Conservation (phyloP, 805 yeast species). For the Pichia scutulata region DNA sequence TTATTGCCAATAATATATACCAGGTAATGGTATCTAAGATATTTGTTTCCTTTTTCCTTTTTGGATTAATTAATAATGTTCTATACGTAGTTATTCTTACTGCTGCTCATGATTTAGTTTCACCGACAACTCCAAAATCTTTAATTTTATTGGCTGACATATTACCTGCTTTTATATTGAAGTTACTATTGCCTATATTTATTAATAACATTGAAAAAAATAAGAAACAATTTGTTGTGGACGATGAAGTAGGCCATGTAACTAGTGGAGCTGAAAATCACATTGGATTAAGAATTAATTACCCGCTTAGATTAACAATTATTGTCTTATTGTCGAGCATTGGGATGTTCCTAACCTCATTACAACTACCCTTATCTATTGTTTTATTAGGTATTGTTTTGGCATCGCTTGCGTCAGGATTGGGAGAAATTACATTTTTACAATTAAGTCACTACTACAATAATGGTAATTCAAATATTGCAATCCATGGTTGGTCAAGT, state of each 20-base stretch:
- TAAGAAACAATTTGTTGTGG: neutral
- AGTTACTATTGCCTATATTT: constrained; percentile 71
- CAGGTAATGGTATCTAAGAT: neutral
- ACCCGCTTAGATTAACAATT: constrained; percentile 42
- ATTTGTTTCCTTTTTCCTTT: constrained; percentile 53
- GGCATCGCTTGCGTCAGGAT: constrained; percentile 80
- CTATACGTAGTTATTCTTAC: constrained; percentile 85
- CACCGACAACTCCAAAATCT: constrained; percentile 77
- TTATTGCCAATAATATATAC: neutral
- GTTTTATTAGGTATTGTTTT: constrained; percentile 62
- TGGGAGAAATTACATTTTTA: constrained; percentile 85
- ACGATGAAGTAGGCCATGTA: constrained; percentile 40
- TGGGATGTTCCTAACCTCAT: constrained; percentile 72
- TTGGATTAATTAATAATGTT: constrained; percentile 83
- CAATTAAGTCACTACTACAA: constrained; percentile 77
- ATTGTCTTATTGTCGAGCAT: constrained; percentile 51
- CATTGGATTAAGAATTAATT: constrained; percentile 21
- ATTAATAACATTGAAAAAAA: constrained; percentile 24
- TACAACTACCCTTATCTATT: constrained; percentile 28
- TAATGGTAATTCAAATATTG: constrained; percentile 18
- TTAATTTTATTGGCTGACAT: constrained; percentile 81
- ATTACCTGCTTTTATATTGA: constrained; percentile 68
- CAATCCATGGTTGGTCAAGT: constrained; percentile 81
- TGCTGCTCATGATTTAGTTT: constrained; percentile 89
- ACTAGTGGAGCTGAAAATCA: neutral